Evolutionary conservation across 495 filamentous ascomycete species (phyloP), one percentile per base, ranked within the genome.

Genomic region (Penicillium fimorum): DNA sequence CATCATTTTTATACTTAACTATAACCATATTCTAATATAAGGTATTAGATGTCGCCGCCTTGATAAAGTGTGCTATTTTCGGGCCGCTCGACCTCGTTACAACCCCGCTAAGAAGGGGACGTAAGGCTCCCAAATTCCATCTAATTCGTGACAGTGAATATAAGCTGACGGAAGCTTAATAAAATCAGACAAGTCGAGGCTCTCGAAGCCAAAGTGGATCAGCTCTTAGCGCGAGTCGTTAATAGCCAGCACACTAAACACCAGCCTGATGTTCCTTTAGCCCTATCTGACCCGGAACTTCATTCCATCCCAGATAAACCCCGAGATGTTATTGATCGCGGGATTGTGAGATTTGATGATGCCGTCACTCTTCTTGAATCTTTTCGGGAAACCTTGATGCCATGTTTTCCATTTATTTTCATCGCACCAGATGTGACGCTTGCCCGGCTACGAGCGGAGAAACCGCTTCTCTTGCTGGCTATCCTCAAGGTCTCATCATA

Each of bases 31-130:
- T 7, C 50, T 59, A 42, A 54, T 20, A 32, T 24, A 37, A 32
- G 40, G 12, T 29, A 3, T 25, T 47, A 64, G 61, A 30, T 64
- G 61, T 52, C 57, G 41, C 13, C 61, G 61, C 45, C 46, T 64
- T 33, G 45, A 57, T 1, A 64, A 64, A 53, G 57, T 60, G 13
- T 64, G 61, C 44, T 64, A 55, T 55, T 64, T 64, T 35, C 61
- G 61, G 7, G 32, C 61, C 35, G 37, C 57, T 24, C 47, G 52
- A 35, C 44, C 54, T 42, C 61, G 61, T 35, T 56, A 46, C 35
- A 38, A 30, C 17, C 55, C 56, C 17, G 46, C 38, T 20, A 64
- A 64, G 50, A 55, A 50, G 49, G 46, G 44, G 33, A 60, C 49
- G 61, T 64, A 60, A 40, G 43, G 38, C 49, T 47, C 29, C 29